These are phyloP conservation scores for Nigrospora oryzae DNA, from an alignment of 2,329 filamentous ascomycete genomes.

Conservation along the genomic window DNA sequence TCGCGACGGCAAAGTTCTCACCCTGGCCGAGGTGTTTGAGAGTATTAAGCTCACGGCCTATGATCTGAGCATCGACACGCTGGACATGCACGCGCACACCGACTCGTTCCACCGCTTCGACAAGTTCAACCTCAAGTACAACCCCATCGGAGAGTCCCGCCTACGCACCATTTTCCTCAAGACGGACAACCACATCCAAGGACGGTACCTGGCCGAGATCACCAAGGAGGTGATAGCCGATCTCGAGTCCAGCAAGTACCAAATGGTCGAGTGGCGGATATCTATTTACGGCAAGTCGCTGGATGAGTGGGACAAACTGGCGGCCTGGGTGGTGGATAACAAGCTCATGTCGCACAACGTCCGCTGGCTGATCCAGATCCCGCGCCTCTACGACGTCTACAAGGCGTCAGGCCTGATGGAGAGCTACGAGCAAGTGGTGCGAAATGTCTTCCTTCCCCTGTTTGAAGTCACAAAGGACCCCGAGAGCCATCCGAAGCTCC, in stretches of 20 bases:
- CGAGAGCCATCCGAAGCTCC: slow-evolving; percentile 78
- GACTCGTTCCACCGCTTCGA: slow-evolving; percentile 98
- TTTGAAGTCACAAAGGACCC: slow-evolving; percentile 93
- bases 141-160: slow-evolving; percentile 90
- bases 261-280: slow-evolving; percentile 99
- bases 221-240: slow-evolving; percentile 97
- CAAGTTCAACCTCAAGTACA: slow-evolving; percentile 99
- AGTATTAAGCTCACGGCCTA: slow-evolving; percentile 97
- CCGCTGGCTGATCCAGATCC: slow-evolving; percentile 92
- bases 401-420: slow-evolving; percentile 82
- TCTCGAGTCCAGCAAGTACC: slow-evolving; percentile 96
- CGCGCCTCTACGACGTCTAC: slow-evolving; percentile 91
- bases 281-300: slow-evolving; percentile 90
- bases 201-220: slow-evolving; percentile 92
- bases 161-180: slow-evolving; percentile 97
- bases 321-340: slow-evolving; percentile 95
- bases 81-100: slow-evolving; percentile 99
- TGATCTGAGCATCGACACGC: slow-evolving; percentile 93
- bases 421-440: slow-evolving; percentile 82
- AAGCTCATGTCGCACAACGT: slow-evolving; percentile 97
- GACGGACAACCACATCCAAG: slow-evolving; percentile 96
- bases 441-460: slow-evolving; percentile 85
- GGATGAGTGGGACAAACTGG: slow-evolving; percentile 96
- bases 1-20: slow-evolving; percentile 86
- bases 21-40: slow-evolving; percentile 86